Conservation (phyloP, 495 filamentous ascomycete species). For the Neohortaea acidophila region DNA sequence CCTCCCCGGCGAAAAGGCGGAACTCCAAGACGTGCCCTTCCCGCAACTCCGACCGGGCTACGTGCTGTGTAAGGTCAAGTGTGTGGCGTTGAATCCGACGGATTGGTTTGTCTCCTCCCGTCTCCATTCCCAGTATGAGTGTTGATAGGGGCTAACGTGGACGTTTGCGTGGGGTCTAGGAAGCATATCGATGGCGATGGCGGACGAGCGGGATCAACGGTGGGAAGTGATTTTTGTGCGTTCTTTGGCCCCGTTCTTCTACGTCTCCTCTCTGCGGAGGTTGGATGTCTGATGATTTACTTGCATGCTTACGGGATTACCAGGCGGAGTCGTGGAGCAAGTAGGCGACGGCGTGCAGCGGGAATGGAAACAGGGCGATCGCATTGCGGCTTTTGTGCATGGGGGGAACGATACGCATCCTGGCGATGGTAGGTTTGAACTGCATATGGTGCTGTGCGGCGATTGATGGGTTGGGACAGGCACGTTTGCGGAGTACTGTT, state of each 20-base stretch:
- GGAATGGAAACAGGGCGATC: conserved; percentile 35
- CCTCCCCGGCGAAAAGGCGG: conserved; percentile 10
- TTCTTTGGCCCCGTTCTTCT: not conserved
- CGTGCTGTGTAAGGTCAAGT: conserved; percentile 35
- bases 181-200: conserved; percentile 7
- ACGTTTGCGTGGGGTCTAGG: conserved; percentile 12
- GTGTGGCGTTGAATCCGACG: conserved; percentile 42
- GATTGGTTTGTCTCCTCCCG: conserved; percentile 33
- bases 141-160: too few species aligned
- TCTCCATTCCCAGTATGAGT: not conserved
- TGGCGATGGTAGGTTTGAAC: conserved; percentile 38
- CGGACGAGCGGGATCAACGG: not conserved
- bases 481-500: conserved; percentile 39
- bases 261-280: not conserved
- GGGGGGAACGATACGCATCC: conserved; percentile 36
- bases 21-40: conserved; percentile 18
- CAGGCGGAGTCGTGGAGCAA: conserved; percentile 36
- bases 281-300: too few species aligned
- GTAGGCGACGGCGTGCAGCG: conserved; percentile 36
- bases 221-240: not conserved
- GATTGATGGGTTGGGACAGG: not conserved
- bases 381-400: conserved; percentile 36
- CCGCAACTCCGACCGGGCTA: conserved; percentile 26
- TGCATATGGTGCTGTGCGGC: not conserved
- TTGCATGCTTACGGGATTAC: too few species aligned